phyloP scores from a whole-genome alignment of 305 asterid species.

The Salvia sclarea region DNA sequence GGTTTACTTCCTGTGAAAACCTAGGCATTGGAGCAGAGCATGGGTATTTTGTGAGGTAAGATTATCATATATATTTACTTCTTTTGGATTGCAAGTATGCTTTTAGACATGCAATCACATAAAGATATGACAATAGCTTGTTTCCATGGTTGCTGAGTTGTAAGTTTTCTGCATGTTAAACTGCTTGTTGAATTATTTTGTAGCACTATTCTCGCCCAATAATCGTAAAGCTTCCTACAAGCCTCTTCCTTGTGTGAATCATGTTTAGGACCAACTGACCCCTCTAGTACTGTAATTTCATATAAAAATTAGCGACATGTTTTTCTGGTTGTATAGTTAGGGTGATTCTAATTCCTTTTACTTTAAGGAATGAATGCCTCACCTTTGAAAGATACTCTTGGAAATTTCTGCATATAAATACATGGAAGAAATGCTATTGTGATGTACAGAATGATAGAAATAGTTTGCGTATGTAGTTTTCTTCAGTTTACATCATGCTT shows the following conservation, averaged over 20 bases:
- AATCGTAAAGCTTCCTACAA: not conserved
- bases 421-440: not conserved
- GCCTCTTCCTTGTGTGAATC: not conserved
- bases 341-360: not conserved
- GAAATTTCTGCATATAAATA: not conserved
- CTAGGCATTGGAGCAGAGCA: constrained; percentile 80
- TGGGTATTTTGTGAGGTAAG: constrained; percentile 75
- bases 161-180: not conserved
- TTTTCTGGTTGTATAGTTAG: not conserved
- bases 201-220: not conserved
- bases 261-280: not conserved
- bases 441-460: not conserved
- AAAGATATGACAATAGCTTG: not conserved
- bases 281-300: not conserved
- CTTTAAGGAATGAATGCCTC: not conserved
- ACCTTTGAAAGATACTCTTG: not conserved
- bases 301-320: not conserved
- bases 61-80: not conserved
- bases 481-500: too few species aligned
- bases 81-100: not conserved
- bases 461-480: not conserved
- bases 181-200: not conserved
- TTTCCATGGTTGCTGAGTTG: not conserved
- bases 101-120: not conserved
- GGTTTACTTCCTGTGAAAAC: constrained; percentile 70